A percentile compares a stretch with the other conserved stretches of the same genome.
Conservation (phyloP, 441 rosid species). For the Erodium texanum region DNA sequence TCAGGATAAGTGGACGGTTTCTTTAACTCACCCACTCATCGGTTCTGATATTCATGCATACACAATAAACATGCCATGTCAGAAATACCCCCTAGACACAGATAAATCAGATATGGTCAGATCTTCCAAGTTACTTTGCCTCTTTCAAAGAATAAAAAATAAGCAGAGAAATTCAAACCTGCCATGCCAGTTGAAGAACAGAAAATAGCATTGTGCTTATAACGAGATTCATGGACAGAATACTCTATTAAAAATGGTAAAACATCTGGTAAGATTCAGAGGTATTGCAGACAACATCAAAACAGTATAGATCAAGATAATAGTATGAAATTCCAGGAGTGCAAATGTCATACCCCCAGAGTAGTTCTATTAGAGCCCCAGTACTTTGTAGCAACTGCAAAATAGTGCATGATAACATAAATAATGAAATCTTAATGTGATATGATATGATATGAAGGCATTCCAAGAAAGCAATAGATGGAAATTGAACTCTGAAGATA, state of each 20-base stretch:
- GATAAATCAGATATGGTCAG: constrained; percentile 4
- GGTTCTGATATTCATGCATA: constrained; percentile 47
- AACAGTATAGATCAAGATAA: background rate
- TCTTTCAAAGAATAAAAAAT: background rate
- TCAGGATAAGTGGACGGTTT: background rate
- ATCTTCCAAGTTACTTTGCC: background rate
- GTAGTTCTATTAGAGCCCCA: constrained; percentile 13
- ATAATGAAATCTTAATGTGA: background rate
- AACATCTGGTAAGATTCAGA: background rate
- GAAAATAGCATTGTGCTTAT: constrained; percentile 41
- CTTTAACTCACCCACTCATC: constrained; percentile 56
- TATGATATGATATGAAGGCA: background rate
- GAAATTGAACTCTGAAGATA: background rate
- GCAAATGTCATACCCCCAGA: constrained; percentile 24
- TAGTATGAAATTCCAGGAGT: background rate
- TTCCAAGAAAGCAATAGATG: background rate
- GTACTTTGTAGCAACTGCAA: constrained; percentile 24
- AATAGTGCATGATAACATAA: background rate
- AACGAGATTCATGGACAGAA: constrained; percentile 24
- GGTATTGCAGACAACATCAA: background rate
- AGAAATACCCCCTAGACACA: constrained; percentile 34
- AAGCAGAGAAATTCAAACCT: constrained; percentile 26
- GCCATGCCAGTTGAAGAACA: constrained; percentile 49
- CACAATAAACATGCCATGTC: constrained; percentile 49
- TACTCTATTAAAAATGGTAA: constrained; percentile 20